Base-by-base conservation (phyloP, 495 filamentous ascomycete species). In the Talaromyces stipitatus region DNA sequence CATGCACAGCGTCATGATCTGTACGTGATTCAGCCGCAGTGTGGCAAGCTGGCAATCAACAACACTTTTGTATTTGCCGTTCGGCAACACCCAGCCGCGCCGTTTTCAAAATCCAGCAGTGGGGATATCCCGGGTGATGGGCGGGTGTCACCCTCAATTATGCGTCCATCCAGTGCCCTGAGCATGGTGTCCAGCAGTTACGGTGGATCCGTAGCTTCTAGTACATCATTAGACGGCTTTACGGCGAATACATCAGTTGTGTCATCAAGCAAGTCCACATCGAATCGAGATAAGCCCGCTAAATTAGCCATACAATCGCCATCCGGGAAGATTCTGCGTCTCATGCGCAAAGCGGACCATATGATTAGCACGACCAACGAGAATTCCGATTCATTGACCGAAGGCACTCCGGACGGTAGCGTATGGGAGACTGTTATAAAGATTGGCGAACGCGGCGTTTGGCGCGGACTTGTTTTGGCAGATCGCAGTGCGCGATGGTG, bases 391-490 rank as follows among this genome's bases (percentile, higher is more conserved):
- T 71, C 72, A 30, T 63, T 67, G 47, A 74, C 64, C 6, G 84
- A 82, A 48, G 85, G 82, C 12, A 72, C 69, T 0, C 85, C 84
- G 4, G 89, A 92, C 54, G 89, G 90, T 12, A 89, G 87, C 46
- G 81, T 86, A 0, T 98, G 95, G 95, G 94, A 98, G 73, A 98
- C 92, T 6, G 94, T 97, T 45, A 96, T 98, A 69, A 98, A 98
- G 76, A 91, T 92, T 69, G 90, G 89, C 0, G 94, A 98, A 66
- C 78, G 85, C 26, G 94, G 94, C 0, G 80, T 86, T 24, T 98
- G 94, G 94, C 83, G 94, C 58, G 95, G 90, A 1, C 71, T 99
- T 54, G 94, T 99, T 59, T 78, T 99, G 18, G 94, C 94, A 11
- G 94, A 99, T 77, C 81, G 94, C 54, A 97, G 89, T 59, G 95